phyloP scores from a whole-genome alignment of 2,329 filamentous ascomycete species.

The Cytospora piceicola region DNA sequence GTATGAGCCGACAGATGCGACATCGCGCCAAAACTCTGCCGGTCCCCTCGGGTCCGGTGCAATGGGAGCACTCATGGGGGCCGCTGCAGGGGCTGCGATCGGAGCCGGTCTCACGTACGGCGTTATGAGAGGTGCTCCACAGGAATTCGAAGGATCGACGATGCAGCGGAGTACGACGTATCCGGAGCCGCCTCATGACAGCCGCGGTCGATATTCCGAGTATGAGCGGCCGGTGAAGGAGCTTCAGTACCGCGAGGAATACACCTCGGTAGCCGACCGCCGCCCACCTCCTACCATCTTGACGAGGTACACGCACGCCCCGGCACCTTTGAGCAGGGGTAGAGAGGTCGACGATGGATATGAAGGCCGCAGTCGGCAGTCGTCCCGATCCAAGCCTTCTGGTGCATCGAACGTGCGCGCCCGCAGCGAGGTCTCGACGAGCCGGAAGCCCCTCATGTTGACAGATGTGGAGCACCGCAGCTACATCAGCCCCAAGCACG shows the following conservation, averaged over 20 bases:
- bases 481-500: conserved; percentile 44
- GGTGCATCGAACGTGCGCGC: conserved; percentile 41
- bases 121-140: conserved; percentile 63
- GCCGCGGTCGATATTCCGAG: conserved; percentile 44
- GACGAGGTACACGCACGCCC: conserved; percentile 40
- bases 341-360: conserved; percentile 43
- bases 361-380: conserved; percentile 46
- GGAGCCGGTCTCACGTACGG: conserved; percentile 68
- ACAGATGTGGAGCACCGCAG: conserved; percentile 49
- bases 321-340: conserved; percentile 36
- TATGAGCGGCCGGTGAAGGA: conserved; percentile 44
- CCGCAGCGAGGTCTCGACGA: conserved; percentile 46
- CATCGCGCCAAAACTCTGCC: conserved; percentile 43
- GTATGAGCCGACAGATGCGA: conserved; percentile 33
- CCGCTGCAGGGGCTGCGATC: conserved; percentile 72
- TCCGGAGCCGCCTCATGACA: conserved; percentile 43
- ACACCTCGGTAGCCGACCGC: conserved; percentile 38
- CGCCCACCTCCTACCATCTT: conserved; percentile 39
- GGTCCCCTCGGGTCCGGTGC: conserved; percentile 64
- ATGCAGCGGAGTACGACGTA: conserved; percentile 52
- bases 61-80: conserved; percentile 70
- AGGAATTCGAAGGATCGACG: conserved; percentile 46
- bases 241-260: conserved; percentile 43
- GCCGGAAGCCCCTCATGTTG: conserved; percentile 45
- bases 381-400: conserved; percentile 42